Evolutionary conservation across 2,329 filamentous ascomycete species (phyloP).

Genomic region (Colletotrichum salicis): DNA sequence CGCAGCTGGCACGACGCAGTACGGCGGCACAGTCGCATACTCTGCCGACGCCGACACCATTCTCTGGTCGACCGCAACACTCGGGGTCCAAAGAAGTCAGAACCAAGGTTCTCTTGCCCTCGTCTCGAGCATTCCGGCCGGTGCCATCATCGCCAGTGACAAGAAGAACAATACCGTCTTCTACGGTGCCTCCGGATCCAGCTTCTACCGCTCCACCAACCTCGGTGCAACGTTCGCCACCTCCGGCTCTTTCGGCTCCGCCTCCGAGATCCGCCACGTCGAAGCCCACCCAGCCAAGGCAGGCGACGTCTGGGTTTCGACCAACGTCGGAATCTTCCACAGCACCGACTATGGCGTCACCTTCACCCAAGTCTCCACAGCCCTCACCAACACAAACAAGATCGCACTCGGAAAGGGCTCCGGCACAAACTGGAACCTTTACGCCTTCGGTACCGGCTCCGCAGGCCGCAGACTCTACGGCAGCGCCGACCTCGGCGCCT

Average conservation of each 20-base stretch:
- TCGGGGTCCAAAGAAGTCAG: slow-evolving; percentile 55
- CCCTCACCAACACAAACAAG: slow-evolving; percentile 53
- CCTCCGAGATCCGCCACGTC: slow-evolving; percentile 63
- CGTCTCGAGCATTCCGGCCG: slow-evolving; percentile 56
- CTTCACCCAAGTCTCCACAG: slow-evolving; percentile 53
- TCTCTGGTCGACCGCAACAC: slow-evolving; percentile 56
- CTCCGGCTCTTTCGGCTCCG: slow-evolving; percentile 49
- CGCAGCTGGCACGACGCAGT: slow-evolving; percentile 54
- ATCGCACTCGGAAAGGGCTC: slow-evolving; percentile 56
- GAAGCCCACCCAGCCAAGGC: slow-evolving; percentile 66
- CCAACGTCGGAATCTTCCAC: slow-evolving; percentile 64
- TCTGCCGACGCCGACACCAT: slow-evolving; percentile 63
- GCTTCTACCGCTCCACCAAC: slow-evolving; percentile 64
- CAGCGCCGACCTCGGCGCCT: slow-evolving; percentile 53
- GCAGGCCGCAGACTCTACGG: slow-evolving; percentile 57
- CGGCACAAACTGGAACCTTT: slow-evolving; percentile 55
- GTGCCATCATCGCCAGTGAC: slow-evolving; percentile 63
- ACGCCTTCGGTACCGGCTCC: slow-evolving; percentile 58
- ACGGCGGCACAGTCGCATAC: slow-evolving; percentile 59
- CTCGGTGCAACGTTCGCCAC: slow-evolving; percentile 57
- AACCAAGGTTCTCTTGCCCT: slow-evolving; percentile 54
- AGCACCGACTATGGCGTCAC: slow-evolving; percentile 62
- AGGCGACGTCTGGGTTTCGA: slow-evolving; percentile 71
- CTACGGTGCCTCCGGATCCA: slow-evolving; percentile 58
- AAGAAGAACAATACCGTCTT: slow-evolving; percentile 64